Percentiles rank a stretch among this genome's conserved stretches.
phyloP scores from a whole-genome alignment of 2,329 filamentous ascomycete genomes.

The Chalaropsis thielavioides region DNA sequence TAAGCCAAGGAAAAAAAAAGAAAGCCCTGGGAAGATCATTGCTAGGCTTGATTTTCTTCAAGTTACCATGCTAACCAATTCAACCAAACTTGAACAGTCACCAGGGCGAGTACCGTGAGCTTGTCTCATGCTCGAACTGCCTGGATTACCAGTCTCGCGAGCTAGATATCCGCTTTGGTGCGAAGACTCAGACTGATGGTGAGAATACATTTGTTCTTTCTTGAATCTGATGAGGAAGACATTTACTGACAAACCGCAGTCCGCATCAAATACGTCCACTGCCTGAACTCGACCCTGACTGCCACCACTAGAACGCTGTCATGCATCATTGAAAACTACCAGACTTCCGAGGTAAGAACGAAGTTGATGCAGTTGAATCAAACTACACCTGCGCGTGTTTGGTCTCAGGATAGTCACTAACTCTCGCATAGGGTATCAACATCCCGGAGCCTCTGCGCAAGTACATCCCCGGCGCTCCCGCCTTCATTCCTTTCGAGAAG shows the following conservation, averaged over 20 bases:
- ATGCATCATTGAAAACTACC: constrained; percentile 93
- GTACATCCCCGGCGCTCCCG: constrained; percentile 78
- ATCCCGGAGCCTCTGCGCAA: constrained; percentile 74
- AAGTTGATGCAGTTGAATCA: not conserved
- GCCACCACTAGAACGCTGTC: constrained; percentile 87
- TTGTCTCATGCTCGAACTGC: constrained; percentile 96
- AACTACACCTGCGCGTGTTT: not conserved
- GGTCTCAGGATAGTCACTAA: constrained; percentile 5
- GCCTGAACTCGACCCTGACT: constrained; percentile 76
- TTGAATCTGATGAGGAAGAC: too few relatives aligned
- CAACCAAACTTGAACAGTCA: not conserved
- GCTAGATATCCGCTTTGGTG: constrained; percentile 80
- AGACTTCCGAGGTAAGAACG: constrained; percentile 56
- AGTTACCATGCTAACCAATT: not conserved
- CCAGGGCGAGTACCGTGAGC: constrained; percentile 95
- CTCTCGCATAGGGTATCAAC: constrained; percentile 48
- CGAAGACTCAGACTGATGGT: constrained; percentile 69
- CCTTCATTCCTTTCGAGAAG: constrained; percentile 78
- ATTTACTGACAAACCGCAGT: constrained; percentile 12
- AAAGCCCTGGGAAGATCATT: too few relatives aligned
- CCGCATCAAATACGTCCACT: constrained; percentile 86
- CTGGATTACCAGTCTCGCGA: constrained; percentile 93
- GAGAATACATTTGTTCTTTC: constrained; percentile 26
- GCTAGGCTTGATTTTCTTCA: not conserved
- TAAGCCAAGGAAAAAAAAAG: too few relatives aligned